Percentiles rank a stretch among this genome's conserved stretches.
phyloP scores from a whole-genome alignment of 331 rosid genomes.

The Pyracantha coccinea region DNA sequence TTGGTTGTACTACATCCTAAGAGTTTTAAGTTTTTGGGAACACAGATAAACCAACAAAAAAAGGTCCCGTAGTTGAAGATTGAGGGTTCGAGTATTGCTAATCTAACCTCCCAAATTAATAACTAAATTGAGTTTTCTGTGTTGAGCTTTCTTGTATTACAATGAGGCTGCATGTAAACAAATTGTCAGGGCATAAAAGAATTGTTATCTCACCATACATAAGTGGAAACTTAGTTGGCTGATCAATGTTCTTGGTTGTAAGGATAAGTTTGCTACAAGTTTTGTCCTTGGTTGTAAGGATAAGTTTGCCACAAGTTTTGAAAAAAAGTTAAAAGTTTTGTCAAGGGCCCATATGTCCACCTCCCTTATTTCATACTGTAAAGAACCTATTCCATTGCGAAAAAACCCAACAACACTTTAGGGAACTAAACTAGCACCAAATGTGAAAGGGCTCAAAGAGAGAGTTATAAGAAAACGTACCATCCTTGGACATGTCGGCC shows the following conservation, averaged over 20 bases:
- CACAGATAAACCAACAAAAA: not conserved
- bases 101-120: not conserved
- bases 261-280: too few species aligned
- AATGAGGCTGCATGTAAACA: not conserved
- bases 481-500: conserved; percentile 83
- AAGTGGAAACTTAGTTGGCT: not conserved
- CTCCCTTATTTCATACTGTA: not conserved
- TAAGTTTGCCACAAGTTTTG: too few species aligned
- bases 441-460: conserved; percentile 16
- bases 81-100: not conserved
- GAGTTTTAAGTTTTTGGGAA: not conserved
- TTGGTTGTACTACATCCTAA: not conserved
- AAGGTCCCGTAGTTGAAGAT: not conserved
- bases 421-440: conserved; percentile 14
- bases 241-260: not conserved
- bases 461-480: conserved; percentile 37
- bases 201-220: not conserved
- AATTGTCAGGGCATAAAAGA: not conserved
- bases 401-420: conserved; percentile 5
- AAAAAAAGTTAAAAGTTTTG: not conserved
- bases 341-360: not conserved
- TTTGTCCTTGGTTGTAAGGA: too few species aligned
- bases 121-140: not conserved
- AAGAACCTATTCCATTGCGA: not conserved
- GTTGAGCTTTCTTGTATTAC: not conserved